phyloP scores from a whole-genome alignment of 768 basidiomycete genomes.

The Pleurotus tuber-regium region DNA sequence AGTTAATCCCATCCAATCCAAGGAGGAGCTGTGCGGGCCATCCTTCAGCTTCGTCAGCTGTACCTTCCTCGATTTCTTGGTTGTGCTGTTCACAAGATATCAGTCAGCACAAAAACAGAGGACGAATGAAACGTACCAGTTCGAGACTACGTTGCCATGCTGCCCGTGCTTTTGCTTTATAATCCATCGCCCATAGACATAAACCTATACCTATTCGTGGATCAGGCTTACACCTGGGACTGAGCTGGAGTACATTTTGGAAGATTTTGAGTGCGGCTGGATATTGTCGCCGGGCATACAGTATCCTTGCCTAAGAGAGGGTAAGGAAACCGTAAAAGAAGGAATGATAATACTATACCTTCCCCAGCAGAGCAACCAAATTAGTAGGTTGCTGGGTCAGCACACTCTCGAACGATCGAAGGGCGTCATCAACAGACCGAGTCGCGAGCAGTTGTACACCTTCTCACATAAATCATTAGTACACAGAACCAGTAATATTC shows the following conservation, averaged over 20 bases:
- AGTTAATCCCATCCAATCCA: constrained; percentile 84
- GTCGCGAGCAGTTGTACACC: constrained; percentile 82
- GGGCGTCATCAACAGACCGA: constrained; percentile 78
- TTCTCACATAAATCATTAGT: constrained; percentile 28
- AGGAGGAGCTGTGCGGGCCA: constrained; percentile 82
- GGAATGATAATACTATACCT: constrained; percentile 44
- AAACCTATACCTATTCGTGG: constrained; percentile 95
- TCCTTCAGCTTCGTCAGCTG: constrained; percentile 40
- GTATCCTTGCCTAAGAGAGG: constrained; percentile 68
- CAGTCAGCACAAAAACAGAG: background rate
- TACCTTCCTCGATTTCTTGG: constrained; percentile 48
- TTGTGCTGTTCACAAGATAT: constrained; percentile 10
- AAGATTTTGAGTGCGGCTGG: constrained; percentile 80
- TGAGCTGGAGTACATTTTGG: constrained; percentile 77
- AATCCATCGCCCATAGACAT: constrained; percentile 88
- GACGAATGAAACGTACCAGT: constrained; percentile 51
- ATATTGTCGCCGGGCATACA: constrained; percentile 76
- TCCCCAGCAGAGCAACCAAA: constrained; percentile 82
- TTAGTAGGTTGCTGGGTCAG: constrained; percentile 80
- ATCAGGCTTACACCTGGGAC: constrained; percentile 82
- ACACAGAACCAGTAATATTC: background rate
- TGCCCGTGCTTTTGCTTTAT: constrained; percentile 75
- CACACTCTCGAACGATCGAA: constrained; percentile 78
- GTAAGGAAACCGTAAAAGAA: constrained; percentile 8
- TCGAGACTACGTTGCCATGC: constrained; percentile 92